phyloP scores from a whole-genome alignment of 1,284 basidiomycete species.

The Puccinia coronata region DNA sequence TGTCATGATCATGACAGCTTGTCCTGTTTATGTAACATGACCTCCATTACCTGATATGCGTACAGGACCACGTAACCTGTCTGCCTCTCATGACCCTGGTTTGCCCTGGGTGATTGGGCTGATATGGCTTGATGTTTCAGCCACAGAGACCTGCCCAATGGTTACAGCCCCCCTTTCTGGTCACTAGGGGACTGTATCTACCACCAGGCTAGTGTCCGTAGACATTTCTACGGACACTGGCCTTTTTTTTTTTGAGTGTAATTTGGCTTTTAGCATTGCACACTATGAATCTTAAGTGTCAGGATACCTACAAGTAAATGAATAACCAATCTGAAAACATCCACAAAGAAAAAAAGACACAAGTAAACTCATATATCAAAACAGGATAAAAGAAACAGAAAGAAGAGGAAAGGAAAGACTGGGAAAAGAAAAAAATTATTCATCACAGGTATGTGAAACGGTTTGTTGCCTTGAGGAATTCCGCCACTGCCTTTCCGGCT shows the following conservation, averaged over 20 bases:
- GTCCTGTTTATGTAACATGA: no score
- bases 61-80: no score
- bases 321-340: background rate
- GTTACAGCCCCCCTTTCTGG: no score
- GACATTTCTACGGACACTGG: no score
- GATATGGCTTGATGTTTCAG: no score
- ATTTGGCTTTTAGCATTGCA: slow-evolving; percentile 1
- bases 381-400: background rate
- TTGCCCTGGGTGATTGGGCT: no score
- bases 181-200: no score
- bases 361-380: slow-evolving; percentile 22
- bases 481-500: background rate
- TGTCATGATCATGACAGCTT: no score
- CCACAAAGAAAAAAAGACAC: background rate
- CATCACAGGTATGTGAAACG: background rate
- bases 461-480: background rate
- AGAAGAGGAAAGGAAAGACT: background rate
- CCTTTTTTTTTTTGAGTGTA: background rate
- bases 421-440: background rate
- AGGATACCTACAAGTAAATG: background rate
- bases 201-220: no score
- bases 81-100: no score
- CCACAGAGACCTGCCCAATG: no score
- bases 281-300: background rate
- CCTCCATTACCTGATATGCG: no score